These are phyloP conservation scores for Halophytophthora batemanensis DNA, from an alignment of 352 stramenopile genomes.

Conservation along the genomic window DNA sequence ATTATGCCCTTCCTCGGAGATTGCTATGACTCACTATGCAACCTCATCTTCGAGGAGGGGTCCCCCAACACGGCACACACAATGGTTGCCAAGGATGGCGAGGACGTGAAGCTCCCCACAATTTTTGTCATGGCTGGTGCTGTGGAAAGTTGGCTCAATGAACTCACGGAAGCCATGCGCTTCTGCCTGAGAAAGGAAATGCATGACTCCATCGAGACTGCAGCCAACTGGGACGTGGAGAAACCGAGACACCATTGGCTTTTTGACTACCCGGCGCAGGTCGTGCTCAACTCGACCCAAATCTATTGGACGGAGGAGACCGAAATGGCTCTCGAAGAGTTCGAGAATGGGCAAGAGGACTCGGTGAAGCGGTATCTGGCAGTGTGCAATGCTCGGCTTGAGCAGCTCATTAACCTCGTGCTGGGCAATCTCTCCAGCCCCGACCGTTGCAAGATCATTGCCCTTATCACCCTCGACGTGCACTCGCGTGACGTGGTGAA, in stretches of 20 bases:
- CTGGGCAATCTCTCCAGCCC: slow-evolving; percentile 84
- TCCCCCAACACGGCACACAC: slow-evolving; percentile 78
- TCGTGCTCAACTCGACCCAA: slow-evolving; percentile 84
- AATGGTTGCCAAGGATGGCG: slow-evolving; percentile 84
- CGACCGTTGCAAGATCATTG: slow-evolving; percentile 94
- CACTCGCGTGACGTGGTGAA: slow-evolving; percentile 94
- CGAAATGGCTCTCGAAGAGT: slow-evolving; percentile 87
- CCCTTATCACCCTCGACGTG: slow-evolving; percentile 95
- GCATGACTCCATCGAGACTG: slow-evolving; percentile 84
- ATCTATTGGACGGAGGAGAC: slow-evolving; percentile 98
- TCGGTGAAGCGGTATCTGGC: slow-evolving; percentile 81
- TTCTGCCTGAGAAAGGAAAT: slow-evolving; percentile 85
- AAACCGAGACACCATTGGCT: slow-evolving; percentile 97
- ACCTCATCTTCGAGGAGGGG: slow-evolving; percentile 78
- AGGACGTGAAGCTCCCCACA: slow-evolving; percentile 57
- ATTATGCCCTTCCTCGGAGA: slow-evolving; percentile 97
- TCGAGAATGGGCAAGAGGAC: slow-evolving; percentile 86
- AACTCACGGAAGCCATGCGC: slow-evolving; percentile 82
- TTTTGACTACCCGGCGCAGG: slow-evolving; percentile 94
- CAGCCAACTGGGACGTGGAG: slow-evolving; percentile 93
- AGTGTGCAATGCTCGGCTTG: slow-evolving; percentile 81
- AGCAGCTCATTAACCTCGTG: slow-evolving; percentile 92
- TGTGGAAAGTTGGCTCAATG: slow-evolving; percentile 86
- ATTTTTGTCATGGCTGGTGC: slow-evolving; percentile 84
- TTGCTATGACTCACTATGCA: slow-evolving; percentile 95